These are phyloP conservation scores for Mycena alexandri DNA, from an alignment of 768 basidiomycete genomes.

Conservation along the genomic window DNA sequence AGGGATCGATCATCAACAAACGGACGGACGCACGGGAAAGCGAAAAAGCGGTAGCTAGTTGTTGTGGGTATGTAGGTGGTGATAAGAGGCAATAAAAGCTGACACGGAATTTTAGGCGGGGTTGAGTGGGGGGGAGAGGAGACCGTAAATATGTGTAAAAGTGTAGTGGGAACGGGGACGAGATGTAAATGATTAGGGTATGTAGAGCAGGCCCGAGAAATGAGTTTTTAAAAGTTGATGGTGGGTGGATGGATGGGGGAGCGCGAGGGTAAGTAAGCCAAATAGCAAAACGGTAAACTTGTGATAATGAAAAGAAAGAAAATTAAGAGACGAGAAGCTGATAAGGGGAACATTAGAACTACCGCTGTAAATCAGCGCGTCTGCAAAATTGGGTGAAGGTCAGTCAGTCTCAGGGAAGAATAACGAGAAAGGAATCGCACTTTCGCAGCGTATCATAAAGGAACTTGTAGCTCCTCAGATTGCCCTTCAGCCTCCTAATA, in stretches of 20 bases:
- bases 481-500: slow-evolving; percentile 92
- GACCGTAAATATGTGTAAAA: no score
- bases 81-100: no score
- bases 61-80: no score
- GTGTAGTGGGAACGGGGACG: not conserved
- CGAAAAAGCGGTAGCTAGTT: slow-evolving; percentile 1
- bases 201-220: slow-evolving; percentile 7
- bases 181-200: slow-evolving; percentile 34
- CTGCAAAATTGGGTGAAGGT: slow-evolving; percentile 49
- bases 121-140: not conserved
- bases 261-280: slow-evolving; percentile 4
- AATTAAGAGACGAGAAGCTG: slow-evolving; percentile 5
- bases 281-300: not conserved
- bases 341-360: slow-evolving; percentile 12
- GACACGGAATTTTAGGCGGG: no score
- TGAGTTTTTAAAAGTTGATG: not conserved
- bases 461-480: slow-evolving; percentile 93
- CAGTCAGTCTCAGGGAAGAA: not conserved
- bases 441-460: slow-evolving; percentile 89
- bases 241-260: not conserved
- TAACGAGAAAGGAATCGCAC: slow-evolving; percentile 61
- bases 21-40: slow-evolving; percentile 15
- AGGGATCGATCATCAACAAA: slow-evolving; percentile 12
- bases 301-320: slow-evolving; percentile 11
- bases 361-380: slow-evolving; percentile 60